phyloP scores from a whole-genome alignment of 1,139 yeast genomes.

The Suhomyces coccinellae region DNA sequence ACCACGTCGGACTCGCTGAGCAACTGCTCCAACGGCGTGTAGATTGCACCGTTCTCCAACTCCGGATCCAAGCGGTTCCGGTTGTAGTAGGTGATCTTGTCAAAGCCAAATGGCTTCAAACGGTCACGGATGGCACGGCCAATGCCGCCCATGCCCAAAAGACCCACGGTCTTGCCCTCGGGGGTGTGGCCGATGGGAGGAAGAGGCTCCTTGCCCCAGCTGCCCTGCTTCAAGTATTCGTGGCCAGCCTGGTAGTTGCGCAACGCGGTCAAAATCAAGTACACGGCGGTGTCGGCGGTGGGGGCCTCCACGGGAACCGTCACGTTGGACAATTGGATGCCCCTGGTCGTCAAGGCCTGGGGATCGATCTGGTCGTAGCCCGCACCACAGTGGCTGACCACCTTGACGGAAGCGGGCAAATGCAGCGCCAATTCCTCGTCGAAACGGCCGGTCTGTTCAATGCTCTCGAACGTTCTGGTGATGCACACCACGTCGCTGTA shows the following conservation, averaged over 20 bases:
- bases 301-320: conserved; percentile 75
- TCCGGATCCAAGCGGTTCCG: conserved; percentile 54
- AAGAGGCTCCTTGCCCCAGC: conserved; percentile 49
- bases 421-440: conserved; percentile 66
- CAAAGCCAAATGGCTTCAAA: conserved; percentile 64
- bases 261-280: conserved; percentile 61
- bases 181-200: conserved; percentile 43
- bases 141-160: conserved; percentile 77
- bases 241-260: conserved; percentile 61
- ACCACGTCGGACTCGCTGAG: conserved; percentile 56
- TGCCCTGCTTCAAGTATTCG: conserved; percentile 51
- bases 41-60: conserved; percentile 57
- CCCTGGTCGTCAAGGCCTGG: conserved; percentile 45
- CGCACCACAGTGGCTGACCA: conserved; percentile 83
- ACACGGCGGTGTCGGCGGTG: conserved; percentile 81
- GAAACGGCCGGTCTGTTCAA: conserved; percentile 63
- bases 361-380: conserved; percentile 88
- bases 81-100: conserved; percentile 59
- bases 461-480: conserved; percentile 52
- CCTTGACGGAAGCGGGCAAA: conserved; percentile 62
- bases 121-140: conserved; percentile 68
- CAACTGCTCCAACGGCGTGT: conserved; percentile 58
- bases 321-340: conserved; percentile 70
- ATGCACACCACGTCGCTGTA: conserved; percentile 50
- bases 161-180: conserved; percentile 60